Conservation (phyloP, 306 rosid species). For the Lotus japonicus region DNA sequence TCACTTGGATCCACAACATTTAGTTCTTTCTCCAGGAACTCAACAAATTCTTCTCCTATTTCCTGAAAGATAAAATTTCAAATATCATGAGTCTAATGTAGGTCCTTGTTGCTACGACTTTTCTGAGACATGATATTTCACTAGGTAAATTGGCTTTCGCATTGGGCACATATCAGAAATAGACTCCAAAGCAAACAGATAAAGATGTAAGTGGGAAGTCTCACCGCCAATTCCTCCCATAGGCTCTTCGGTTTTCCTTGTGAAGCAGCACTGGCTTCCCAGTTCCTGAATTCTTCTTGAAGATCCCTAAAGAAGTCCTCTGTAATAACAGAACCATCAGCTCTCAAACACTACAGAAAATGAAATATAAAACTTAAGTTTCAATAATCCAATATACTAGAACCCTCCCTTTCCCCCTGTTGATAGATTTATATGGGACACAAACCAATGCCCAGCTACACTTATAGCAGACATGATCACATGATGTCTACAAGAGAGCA, state of each 20-base stretch:
- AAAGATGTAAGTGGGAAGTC: slow-evolving; percentile 13
- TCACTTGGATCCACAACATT: slow-evolving; percentile 43
- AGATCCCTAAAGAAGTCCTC: slow-evolving; percentile 85
- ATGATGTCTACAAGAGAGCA: slow-evolving; percentile 47
- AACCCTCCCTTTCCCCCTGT: too few relatives aligned
- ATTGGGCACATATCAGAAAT: background rate
- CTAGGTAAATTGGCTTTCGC: background rate
- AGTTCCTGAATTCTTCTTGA: slow-evolving; percentile 80
- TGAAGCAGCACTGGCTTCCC: slow-evolving; percentile 79
- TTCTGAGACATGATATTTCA: too few relatives aligned
- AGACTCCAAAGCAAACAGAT: background rate
- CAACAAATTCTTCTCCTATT: slow-evolving; percentile 96
- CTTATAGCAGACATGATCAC: background rate
- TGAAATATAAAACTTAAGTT: slow-evolving; percentile 5
- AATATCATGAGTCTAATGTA: background rate
- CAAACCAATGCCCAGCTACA: background rate
- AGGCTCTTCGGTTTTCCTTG: slow-evolving; percentile 92
- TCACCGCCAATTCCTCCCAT: slow-evolving; percentile 93
- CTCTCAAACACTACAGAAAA: slow-evolving; percentile 13
- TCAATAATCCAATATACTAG: too few relatives aligned
- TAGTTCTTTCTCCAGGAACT: slow-evolving; percentile 93
- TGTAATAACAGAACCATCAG: slow-evolving; percentile 35
- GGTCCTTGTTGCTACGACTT: too few relatives aligned
- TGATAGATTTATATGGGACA: too few relatives aligned
- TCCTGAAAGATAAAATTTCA: slow-evolving; percentile 53